These are phyloP conservation scores for Fusarium sp. DNA, from an alignment of 2,329 filamentous ascomycete species.

Conservation along the genomic window DNA sequence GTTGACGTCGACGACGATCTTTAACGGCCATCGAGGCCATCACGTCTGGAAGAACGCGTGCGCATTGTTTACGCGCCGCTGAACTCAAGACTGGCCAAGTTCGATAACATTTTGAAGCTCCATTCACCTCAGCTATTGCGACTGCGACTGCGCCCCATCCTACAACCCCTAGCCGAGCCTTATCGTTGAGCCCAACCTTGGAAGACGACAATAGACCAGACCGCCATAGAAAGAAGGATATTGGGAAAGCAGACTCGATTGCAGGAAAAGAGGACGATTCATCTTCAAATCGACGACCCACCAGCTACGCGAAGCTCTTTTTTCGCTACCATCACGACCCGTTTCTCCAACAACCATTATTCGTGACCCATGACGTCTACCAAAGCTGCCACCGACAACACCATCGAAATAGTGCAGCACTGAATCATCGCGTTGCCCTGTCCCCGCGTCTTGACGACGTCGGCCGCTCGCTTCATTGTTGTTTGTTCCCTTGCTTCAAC, in stretches of 20 bases:
- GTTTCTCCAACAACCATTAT: conserved; percentile 6
- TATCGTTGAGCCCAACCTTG: not conserved
- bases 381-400: conserved; percentile 12
- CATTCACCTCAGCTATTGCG: conserved; percentile 10
- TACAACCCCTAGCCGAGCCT: conserved; percentile 11
- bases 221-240: not conserved
- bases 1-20: conserved; percentile 9
- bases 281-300: not conserved
- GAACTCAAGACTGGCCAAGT: not conserved
- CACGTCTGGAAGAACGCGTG: not conserved
- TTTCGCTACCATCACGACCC: not conserved
- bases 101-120: not conserved
- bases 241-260: not conserved
- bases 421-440: conserved; percentile 7
- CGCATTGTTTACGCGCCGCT: conserved; percentile 4
- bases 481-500: conserved; percentile 13
- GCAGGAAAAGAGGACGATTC: conserved; percentile 3
- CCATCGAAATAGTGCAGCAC: not conserved
- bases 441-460: conserved; percentile 41
- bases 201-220: conserved; percentile 3
- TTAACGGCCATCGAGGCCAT: not conserved
- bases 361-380: conserved; percentile 25
- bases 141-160: conserved; percentile 29
- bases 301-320: not conserved
- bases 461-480: conserved; percentile 30